Conservation (phyloP, 2,329 filamentous ascomycete species). For the Zymoseptoria passerinii region DNA sequence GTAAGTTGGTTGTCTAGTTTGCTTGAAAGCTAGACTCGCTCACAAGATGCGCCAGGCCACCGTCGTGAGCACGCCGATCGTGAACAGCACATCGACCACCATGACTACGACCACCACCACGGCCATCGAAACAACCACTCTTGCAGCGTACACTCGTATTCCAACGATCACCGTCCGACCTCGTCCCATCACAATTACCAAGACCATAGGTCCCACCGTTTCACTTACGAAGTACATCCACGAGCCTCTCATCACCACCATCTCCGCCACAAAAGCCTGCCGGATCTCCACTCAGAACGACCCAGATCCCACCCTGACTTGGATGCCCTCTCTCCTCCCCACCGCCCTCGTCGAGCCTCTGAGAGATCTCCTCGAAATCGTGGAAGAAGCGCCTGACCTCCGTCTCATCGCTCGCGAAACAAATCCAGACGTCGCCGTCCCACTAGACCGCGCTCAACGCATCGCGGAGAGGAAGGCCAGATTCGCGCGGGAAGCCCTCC, state of each 20-base stretch:
- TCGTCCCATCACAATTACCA: constrained; percentile 16
- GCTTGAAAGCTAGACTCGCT: neutral
- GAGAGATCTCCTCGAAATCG: neutral
- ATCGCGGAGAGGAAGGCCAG: constrained; percentile 23
- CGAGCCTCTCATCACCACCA: constrained; percentile 15
- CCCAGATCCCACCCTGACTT: constrained; percentile 19
- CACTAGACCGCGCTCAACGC: constrained; percentile 10
- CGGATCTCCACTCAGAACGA: constrained; percentile 18
- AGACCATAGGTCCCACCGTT: constrained; percentile 23
- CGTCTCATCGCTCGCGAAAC: constrained; percentile 1
- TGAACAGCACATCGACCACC: neutral
- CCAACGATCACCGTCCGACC: constrained; percentile 8
- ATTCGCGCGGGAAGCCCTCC: constrained; percentile 9
- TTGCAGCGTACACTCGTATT: neutral
- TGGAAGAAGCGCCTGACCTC: constrained; percentile 6
- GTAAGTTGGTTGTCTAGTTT: constrained; percentile 7
- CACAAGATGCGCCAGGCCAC: constrained; percentile 20
- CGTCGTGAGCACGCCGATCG: constrained; percentile 8
- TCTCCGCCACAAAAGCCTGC: constrained; percentile 29
- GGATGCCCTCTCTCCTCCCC: constrained; percentile 21
- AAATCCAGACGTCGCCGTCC: neutral
- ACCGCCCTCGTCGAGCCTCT: constrained; percentile 17
- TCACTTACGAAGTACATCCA: constrained; percentile 14
- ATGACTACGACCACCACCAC: neutral
- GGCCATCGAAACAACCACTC: neutral